Percentiles rank a stretch among this genome's conserved stretches.
phyloP scores from a whole-genome alignment of 2,329 filamentous ascomycete species.

The Trichoderma cornu-damae region DNA sequence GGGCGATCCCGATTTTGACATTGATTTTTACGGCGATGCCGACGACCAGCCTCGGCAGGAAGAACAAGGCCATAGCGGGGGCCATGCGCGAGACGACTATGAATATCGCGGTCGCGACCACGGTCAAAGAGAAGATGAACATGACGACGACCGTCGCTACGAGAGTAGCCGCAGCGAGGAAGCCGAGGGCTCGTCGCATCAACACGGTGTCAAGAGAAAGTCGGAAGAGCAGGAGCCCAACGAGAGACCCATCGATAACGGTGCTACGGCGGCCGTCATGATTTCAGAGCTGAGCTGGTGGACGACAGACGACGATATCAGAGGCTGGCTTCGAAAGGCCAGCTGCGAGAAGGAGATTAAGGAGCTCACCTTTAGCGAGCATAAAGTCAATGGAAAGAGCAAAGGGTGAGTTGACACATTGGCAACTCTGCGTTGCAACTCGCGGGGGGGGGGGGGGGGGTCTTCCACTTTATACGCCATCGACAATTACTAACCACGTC shows the following conservation, averaged over 20 bases:
- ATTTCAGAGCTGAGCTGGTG: conserved; percentile 94
- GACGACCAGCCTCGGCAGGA: conserved; percentile 41
- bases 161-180: conserved; percentile 25
- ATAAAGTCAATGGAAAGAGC: conserved; percentile 98
- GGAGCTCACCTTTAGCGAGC: conserved; percentile 94
- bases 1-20: conserved; percentile 68
- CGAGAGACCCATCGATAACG: conserved; percentile 53
- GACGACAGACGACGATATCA: conserved; percentile 92
- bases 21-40: conserved; percentile 62
- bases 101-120: conserved; percentile 28
- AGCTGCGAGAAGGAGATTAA: conserved; percentile 78
- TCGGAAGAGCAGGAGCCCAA: conserved; percentile 44
- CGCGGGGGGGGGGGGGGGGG: no score
- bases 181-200: conserved; percentile 23
- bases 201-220: conserved; percentile 56
- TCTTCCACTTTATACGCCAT: neutral
- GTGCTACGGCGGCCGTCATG: conserved; percentile 66
- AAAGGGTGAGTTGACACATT: conserved; percentile 65
- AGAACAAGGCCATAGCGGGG: conserved; percentile 32
- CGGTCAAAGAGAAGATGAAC: conserved; percentile 30
- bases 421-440: neutral
- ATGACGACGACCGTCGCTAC: conserved; percentile 32
- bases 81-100: conserved; percentile 26
- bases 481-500: conserved; percentile 16
- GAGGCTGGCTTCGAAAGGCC: conserved; percentile 77